A percentile compares a stretch with the other conserved stretches of the same genome.
phyloP scores from a whole-genome alignment of 768 basidiomycete species.

The Russula sp. region DNA sequence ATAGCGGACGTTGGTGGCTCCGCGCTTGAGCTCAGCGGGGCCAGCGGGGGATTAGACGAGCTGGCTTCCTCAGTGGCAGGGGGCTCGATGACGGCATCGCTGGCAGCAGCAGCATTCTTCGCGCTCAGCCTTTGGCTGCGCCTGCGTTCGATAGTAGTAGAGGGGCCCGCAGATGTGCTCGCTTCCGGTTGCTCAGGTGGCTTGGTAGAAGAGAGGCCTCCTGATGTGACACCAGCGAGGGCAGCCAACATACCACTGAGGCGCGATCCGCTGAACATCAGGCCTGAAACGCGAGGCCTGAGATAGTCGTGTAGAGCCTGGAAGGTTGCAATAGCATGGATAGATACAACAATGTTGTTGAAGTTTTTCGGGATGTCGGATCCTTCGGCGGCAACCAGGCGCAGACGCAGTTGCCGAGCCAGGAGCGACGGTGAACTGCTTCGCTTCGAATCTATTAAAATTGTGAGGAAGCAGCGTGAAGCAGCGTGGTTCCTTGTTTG shows the following conservation, averaged over 20 bases:
- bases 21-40: slow-evolving; percentile 17
- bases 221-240: slow-evolving; percentile 48
- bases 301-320: slow-evolving; percentile 96
- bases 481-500: neutral
- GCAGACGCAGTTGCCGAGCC: slow-evolving; percentile 86
- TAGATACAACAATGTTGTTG: slow-evolving; percentile 91
- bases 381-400: slow-evolving; percentile 83
- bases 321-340: slow-evolving; percentile 97
- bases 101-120: slow-evolving; percentile 37
- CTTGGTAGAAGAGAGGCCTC: slow-evolving; percentile 23
- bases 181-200: slow-evolving; percentile 20
- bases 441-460: slow-evolving; percentile 67
- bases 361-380: slow-evolving; percentile 80
- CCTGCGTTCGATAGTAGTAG: slow-evolving; percentile 43
- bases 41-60: slow-evolving; percentile 9
- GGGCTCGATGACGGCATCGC: slow-evolving; percentile 16
- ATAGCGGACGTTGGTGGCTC: slow-evolving; percentile 28
- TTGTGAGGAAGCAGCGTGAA: neutral
- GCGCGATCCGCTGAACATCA: slow-evolving; percentile 53
- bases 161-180: slow-evolving; percentile 18
- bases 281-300: slow-evolving; percentile 77
- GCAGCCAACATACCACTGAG: slow-evolving; percentile 90
- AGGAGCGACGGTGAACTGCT: slow-evolving; percentile 78
- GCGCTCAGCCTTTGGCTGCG: slow-evolving; percentile 81
- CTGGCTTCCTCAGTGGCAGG: slow-evolving; percentile 15